A percentile compares a stretch with the other conserved stretches of the same genome.
phyloP scores from a whole-genome alignment of 2,329 filamentous ascomycete genomes.

The Aurifilum marmelostoma region DNA sequence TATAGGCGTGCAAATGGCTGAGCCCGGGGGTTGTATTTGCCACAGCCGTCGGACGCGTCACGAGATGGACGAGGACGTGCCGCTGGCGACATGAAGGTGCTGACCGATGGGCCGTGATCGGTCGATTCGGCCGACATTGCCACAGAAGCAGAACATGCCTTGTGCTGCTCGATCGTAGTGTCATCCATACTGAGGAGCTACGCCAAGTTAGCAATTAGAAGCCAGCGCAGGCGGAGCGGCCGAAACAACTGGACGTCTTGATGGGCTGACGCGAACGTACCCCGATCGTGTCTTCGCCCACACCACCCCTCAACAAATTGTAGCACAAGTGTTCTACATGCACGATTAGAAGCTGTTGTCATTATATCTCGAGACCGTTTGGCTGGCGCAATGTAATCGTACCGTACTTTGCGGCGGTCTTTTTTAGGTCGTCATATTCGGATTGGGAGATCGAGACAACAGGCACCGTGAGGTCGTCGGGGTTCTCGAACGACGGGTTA shows the following conservation, averaged over 20 bases:
- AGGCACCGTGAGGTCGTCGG: conserved; percentile 39
- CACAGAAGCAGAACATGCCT: neutral
- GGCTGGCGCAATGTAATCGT: conserved; percentile 33
- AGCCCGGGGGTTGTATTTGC: conserved; percentile 21
- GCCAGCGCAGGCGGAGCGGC: neutral
- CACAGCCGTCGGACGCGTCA: conserved; percentile 8
- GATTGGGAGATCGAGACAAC: conserved; percentile 58
- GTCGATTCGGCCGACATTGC: conserved; percentile 3
- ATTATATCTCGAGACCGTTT: conserved; percentile 20
- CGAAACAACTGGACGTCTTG: neutral
- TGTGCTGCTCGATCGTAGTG: conserved; percentile 32
- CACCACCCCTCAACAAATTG: conserved; percentile 55
- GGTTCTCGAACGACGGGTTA: conserved; percentile 28
- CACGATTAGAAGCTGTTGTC: conserved; percentile 19
- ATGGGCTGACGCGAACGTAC: conserved; percentile 40
- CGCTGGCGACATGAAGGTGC: neutral
- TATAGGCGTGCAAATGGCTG: conserved; percentile 19
- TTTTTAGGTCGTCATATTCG: conserved; percentile 65
- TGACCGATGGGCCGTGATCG: conserved; percentile 8
- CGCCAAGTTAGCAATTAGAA: neutral
- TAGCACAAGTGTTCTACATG: conserved; percentile 47
- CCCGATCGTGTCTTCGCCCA: conserved; percentile 50
- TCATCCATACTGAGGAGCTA: conserved; percentile 38
- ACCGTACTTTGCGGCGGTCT: conserved; percentile 59
- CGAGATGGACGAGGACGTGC: neutral